Evolutionary conservation across 495 filamentous ascomycete species (phyloP).

Genomic region (Trichoderma erinaceum): DNA sequence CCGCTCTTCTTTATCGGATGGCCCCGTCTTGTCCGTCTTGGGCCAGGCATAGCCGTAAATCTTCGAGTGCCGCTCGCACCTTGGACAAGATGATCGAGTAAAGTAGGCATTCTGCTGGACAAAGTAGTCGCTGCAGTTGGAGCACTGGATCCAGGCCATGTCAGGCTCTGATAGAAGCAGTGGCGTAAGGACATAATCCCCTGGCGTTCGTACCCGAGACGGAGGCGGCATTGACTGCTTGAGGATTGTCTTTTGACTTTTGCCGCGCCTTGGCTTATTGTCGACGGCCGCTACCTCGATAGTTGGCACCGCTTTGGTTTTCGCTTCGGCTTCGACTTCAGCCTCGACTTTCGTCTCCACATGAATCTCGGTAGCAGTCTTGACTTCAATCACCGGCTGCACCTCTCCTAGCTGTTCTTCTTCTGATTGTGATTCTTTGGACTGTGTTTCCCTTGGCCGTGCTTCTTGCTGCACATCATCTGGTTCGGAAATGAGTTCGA

Average conservation of each 20-base stretch:
- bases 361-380: not conserved
- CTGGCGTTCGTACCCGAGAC: conserved; percentile 47
- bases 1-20: conserved; percentile 67
- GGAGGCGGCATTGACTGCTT: conserved; percentile 20
- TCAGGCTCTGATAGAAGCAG: conserved; percentile 65
- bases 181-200: conserved; percentile 72
- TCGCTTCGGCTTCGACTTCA: not conserved
- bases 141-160: conserved; percentile 80
- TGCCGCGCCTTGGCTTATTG: not conserved
- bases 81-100: conserved; percentile 75
- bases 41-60: conserved; percentile 94
- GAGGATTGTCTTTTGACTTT: not conserved
- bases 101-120: conserved; percentile 82
- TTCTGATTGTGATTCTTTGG: too few species aligned
- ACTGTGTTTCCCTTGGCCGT: too few species aligned
- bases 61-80: conserved; percentile 93
- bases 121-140: conserved; percentile 72
- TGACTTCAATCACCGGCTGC: not conserved
- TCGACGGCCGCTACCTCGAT: not conserved
- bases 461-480: not conserved
- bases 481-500: not conserved
- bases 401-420: not conserved
- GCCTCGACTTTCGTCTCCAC: not conserved
- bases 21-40: conserved; percentile 75
- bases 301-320: not conserved